Conservation (phyloP, 805 yeast genomes). For the Starmerella ratchasimensis region DNA sequence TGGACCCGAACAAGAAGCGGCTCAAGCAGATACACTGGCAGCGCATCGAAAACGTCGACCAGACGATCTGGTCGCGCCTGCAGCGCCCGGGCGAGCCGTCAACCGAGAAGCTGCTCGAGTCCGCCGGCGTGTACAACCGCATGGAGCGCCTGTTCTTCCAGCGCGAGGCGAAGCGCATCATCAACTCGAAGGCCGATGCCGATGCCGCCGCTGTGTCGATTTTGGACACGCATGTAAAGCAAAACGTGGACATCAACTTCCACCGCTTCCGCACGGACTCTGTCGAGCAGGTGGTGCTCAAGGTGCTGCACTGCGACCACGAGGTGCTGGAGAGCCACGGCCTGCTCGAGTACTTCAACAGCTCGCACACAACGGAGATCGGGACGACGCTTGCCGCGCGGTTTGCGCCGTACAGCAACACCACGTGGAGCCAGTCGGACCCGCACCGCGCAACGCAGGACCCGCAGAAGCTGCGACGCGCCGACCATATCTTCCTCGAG, state of each 20-base stretch:
- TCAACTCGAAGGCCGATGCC: constrained; percentile 31
- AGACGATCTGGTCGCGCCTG: constrained; percentile 63
- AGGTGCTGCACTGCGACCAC: constrained; percentile 60
- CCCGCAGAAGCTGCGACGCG: constrained; percentile 64
- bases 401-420: constrained; percentile 59
- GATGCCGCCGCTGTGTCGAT: constrained; percentile 47
- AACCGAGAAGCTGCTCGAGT: constrained; percentile 48
- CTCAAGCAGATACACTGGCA: constrained; percentile 97
- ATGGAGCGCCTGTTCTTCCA: constrained; percentile 83
- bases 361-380: constrained; percentile 61
- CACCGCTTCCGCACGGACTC: constrained; percentile 55
- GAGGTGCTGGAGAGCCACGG: constrained; percentile 57
- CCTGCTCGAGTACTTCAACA: constrained; percentile 71
- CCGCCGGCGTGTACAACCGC: constrained; percentile 69
- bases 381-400: constrained; percentile 56
- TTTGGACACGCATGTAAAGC: constrained; percentile 73
- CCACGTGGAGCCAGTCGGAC: constrained; percentile 40
- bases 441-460: constrained; percentile 47
- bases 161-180: constrained; percentile 44
- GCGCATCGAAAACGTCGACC: constrained; percentile 66
- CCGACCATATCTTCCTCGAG: constrained; percentile 74
- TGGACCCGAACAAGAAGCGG: constrained; percentile 20
- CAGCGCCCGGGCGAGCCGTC: constrained; percentile 37
- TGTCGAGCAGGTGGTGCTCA: constrained; percentile 54
- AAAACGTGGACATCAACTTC: constrained; percentile 86